Evolutionary conservation across 2,329 filamentous ascomycete species (phyloP).

Genomic region (Sodiomyces alkalinus): DNA sequence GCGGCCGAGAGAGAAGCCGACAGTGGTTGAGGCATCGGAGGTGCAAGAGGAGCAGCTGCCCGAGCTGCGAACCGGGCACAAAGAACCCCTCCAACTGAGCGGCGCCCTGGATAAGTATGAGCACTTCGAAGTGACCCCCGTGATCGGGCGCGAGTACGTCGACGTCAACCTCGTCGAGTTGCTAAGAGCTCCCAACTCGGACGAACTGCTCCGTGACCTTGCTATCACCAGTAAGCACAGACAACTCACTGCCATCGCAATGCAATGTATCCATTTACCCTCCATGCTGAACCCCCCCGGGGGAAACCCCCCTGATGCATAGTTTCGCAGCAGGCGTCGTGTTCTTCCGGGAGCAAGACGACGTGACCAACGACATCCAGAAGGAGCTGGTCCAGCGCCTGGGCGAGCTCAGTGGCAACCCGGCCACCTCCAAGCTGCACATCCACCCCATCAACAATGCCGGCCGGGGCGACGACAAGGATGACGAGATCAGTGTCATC

Average conservation of each 20-base stretch:
- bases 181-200: conserved; percentile 43
- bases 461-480: conserved; percentile 31
- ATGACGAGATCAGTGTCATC: conserved; percentile 50
- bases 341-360: conserved; percentile 52
- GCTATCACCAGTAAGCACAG: conserved; percentile 47
- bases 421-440: conserved; percentile 37
- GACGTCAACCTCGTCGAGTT: conserved; percentile 43
- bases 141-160: conserved; percentile 48
- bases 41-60: conserved; percentile 4
- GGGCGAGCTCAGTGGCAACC: conserved; percentile 42
- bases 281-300: not conserved
- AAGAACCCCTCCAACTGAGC: conserved; percentile 28
- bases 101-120: conserved; percentile 36
- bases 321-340: conserved; percentile 59
- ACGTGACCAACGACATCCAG: conserved; percentile 44
- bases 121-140: conserved; percentile 43
- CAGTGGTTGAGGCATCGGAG: not conserved
- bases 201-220: conserved; percentile 48
- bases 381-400: conserved; percentile 49
- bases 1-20: not conserved
- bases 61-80: conserved; percentile 4
- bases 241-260: too few relatives aligned
- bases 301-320: not conserved
- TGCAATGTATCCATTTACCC: not conserved
- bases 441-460: conserved; percentile 44